Conservation (phyloP, 768 basidiomycete genomes). For the Cubamyces lactineus region DNA sequence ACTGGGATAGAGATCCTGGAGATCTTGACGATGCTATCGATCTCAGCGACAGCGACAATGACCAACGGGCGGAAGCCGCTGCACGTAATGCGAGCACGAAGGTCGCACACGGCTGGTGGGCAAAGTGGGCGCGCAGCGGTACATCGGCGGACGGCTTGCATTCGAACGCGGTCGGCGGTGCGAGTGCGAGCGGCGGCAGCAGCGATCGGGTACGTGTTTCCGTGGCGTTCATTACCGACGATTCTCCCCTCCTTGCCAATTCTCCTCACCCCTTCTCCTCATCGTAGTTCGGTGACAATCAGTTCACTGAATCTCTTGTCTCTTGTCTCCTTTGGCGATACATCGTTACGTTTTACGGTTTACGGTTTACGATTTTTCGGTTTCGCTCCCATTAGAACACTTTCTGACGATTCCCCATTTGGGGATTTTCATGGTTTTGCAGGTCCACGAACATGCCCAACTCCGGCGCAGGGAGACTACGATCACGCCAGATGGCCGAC, state of each 20-base stretch:
- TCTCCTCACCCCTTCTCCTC: neutral
- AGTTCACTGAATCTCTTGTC: conserved; percentile 12
- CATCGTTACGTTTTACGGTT: neutral
- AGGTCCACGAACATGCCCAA: conserved; percentile 35
- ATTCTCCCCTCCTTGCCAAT: conserved; percentile 7
- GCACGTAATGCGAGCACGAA: conserved; percentile 36
- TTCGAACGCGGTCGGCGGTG: too few relatives aligned
- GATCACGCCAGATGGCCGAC: conserved; percentile 48
- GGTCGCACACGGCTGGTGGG: conserved; percentile 55
- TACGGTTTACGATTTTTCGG: too few relatives aligned
- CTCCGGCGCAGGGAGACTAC: conserved; percentile 52
- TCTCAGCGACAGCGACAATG: neutral
- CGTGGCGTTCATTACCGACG: conserved; percentile 17
- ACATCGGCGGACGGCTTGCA: neutral
- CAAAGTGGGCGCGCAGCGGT: conserved; percentile 48
- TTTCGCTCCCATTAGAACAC: too few relatives aligned
- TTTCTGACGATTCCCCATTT: too few relatives aligned
- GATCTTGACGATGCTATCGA: too few relatives aligned
- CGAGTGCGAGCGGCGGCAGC: conserved; percentile 1
- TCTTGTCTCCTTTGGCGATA: neutral
- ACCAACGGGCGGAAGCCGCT: conserved; percentile 16
- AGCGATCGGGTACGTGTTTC: conserved; percentile 16
- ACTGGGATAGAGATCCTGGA: too few relatives aligned
- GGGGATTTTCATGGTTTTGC: too few relatives aligned
- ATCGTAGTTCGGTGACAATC: conserved; percentile 7